Evolutionary conservation across 306 rosid genomes (phyloP).

Genomic region (Pterocarpus santalinus): DNA sequence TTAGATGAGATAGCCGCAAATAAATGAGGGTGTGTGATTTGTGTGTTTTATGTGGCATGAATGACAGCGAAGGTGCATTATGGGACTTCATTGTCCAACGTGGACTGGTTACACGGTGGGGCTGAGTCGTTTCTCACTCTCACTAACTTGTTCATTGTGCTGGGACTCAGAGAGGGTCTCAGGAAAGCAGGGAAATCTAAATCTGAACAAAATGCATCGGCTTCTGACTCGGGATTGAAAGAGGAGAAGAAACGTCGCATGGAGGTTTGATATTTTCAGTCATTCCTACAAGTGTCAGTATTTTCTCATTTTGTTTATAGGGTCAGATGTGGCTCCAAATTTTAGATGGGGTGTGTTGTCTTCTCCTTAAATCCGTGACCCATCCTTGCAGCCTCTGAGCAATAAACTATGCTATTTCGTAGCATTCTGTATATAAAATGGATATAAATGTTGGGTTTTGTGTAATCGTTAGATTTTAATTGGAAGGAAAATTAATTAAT

Average conservation of each 20-base stretch:
- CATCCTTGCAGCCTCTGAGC: too few relatives aligned
- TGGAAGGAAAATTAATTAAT: constrained; percentile 26
- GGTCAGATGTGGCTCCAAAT: background rate
- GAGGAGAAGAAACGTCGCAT: constrained; percentile 43
- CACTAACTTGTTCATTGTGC: constrained; percentile 82
- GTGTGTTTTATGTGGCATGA: constrained; percentile 9
- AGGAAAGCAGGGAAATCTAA: constrained; percentile 53
- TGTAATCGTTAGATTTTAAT: constrained; percentile 7
- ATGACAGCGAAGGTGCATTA: constrained; percentile 85
- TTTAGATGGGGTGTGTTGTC: too few relatives aligned
- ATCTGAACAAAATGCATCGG: constrained; percentile 41
- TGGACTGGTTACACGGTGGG: constrained; percentile 96
- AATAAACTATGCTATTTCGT: constrained; percentile 1
- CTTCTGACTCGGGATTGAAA: constrained; percentile 47
- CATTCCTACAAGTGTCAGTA: constrained; percentile 2
- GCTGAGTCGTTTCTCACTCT: constrained; percentile 91
- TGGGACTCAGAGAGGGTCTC: constrained; percentile 86
- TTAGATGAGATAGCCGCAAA: background rate
- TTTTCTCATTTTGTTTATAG: background rate
- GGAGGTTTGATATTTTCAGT: constrained; percentile 29
- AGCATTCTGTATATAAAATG: constrained; percentile 3
- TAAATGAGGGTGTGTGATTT: constrained; percentile 14
- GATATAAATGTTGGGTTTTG: constrained; percentile 21
- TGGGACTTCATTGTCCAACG: constrained; percentile 92
- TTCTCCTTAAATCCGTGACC: too few relatives aligned